Evolutionary conservation across 805 yeast species (phyloP).

Genomic region (Phaffomyces thermotolerans): DNA sequence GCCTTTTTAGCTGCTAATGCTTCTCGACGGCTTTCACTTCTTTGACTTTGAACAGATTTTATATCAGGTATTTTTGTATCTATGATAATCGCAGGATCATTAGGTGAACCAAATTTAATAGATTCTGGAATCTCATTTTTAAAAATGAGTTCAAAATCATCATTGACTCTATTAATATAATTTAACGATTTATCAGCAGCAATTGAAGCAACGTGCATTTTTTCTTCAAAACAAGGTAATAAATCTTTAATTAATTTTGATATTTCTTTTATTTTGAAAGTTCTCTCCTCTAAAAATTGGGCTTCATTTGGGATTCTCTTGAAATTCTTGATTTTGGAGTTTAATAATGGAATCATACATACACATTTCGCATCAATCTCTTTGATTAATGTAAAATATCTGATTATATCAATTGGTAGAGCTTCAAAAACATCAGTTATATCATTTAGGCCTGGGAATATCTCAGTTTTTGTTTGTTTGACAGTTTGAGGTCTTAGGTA

Average conservation of each 20-base stretch:
- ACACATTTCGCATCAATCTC: constrained; percentile 95
- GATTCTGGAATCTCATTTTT: constrained; percentile 76
- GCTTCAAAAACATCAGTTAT: constrained; percentile 88
- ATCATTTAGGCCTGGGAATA: constrained; percentile 85
- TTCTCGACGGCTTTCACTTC: constrained; percentile 84
- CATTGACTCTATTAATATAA: constrained; percentile 66
- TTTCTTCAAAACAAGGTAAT: constrained; percentile 90
- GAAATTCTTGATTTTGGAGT: constrained; percentile 44
- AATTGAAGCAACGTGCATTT: constrained; percentile 92
- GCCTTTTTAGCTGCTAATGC: constrained; percentile 88
- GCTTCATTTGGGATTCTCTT: constrained; percentile 26
- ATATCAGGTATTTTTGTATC: constrained; percentile 44
- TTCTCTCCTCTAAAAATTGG: constrained; percentile 13
- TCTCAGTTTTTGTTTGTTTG: constrained; percentile 26
- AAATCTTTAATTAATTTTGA: constrained; percentile 49
- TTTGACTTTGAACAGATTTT: constrained; percentile 62
- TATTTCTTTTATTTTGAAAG: constrained; percentile 28
- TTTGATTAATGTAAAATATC: constrained; percentile 79
- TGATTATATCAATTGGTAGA: constrained; percentile 72
- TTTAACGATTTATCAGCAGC: constrained; percentile 73
- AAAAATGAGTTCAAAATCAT: constrained; percentile 70
- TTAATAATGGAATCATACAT: constrained; percentile 60
- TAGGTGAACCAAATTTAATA: constrained; percentile 68
- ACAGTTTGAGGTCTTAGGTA: constrained; percentile 9
- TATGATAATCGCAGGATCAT: constrained; percentile 85